These are phyloP conservation scores for Nannochloropsis oceanica DNA, from an alignment of 108 stramenopile species.

Conservation along the genomic window DNA sequence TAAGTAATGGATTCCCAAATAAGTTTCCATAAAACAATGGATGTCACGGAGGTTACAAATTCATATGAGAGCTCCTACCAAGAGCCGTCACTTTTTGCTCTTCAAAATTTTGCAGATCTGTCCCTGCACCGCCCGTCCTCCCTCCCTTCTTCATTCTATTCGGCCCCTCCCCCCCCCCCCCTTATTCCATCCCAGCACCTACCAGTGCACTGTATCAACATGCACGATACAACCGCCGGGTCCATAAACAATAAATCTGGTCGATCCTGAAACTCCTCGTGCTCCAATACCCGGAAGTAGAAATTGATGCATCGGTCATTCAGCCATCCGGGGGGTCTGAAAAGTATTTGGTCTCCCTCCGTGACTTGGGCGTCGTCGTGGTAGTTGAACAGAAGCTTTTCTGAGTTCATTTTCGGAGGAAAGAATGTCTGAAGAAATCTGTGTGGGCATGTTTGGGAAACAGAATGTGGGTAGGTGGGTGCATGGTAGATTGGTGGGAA, in stretches of 20 bases:
- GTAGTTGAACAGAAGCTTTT: not conserved
- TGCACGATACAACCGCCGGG: constrained; percentile 33
- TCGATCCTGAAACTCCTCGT: constrained; percentile 19
- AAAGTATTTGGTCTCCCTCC: constrained; percentile 10
- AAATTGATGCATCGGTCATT: constrained; percentile 32
- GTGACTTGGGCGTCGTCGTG: constrained; percentile 28
- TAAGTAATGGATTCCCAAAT: not conserved
- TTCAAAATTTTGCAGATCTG: too few relatives aligned
- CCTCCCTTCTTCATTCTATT: too few relatives aligned
- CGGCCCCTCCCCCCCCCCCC: too few relatives aligned
- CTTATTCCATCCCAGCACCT: not conserved
- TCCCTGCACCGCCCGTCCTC: too few relatives aligned
- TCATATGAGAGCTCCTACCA: too few relatives aligned
- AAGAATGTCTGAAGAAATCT: too few relatives aligned
- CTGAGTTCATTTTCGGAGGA: not conserved
- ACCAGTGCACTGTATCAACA: constrained; percentile 27
- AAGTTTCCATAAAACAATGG: not conserved
- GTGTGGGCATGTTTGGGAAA: too few relatives aligned
- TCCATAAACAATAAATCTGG: constrained; percentile 23
- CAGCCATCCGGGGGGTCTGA: constrained; percentile 11
- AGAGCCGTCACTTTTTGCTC: too few relatives aligned
- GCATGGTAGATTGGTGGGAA: too few relatives aligned
- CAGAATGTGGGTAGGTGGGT: too few relatives aligned
- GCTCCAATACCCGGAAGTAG: constrained; percentile 24
- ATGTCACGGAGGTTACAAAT: too few relatives aligned